Conservation (phyloP, 2,329 filamentous ascomycete species). For the Camptophora hylomeconis region DNA sequence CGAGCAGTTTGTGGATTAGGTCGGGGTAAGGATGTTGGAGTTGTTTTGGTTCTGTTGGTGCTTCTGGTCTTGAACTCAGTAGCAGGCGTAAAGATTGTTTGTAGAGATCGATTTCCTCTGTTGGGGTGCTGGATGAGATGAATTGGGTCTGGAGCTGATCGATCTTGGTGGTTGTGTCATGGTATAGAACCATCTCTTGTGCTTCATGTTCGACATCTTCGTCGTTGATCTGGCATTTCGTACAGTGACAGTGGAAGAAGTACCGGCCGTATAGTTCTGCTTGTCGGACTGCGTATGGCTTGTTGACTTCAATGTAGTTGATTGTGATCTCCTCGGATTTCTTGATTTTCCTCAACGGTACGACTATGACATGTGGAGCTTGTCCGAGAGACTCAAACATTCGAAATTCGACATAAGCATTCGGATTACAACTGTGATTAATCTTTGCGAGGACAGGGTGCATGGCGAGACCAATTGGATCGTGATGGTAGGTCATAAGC, state of each 20-base stretch:
- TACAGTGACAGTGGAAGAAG: conserved; percentile 46
- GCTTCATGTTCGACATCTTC: background rate
- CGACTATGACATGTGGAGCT: conserved; percentile 28
- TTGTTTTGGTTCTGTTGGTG: no score
- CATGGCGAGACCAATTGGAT: conserved; percentile 46
- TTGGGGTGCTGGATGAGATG: no score
- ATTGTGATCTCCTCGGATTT: conserved; percentile 47
- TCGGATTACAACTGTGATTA: conserved; percentile 52
- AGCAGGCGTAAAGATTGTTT: no score
- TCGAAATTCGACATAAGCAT: conserved; percentile 34
- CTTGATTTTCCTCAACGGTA: conserved; percentile 39
- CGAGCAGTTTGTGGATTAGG: no score
- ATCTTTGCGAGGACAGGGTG: conserved; percentile 41
- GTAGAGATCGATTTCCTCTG: no score
- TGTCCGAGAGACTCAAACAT: conserved; percentile 2
- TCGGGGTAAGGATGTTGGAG: no score
- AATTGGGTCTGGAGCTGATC: no score
- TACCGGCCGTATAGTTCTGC: conserved; percentile 41
- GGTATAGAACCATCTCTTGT: no score
- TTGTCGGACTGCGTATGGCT: conserved; percentile 37
- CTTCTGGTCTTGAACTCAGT: no score
- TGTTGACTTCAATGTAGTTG: conserved; percentile 47
- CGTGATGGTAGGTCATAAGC: conserved; percentile 41
- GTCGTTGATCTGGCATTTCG: conserved; percentile 30
- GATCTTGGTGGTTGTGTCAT: no score